Evolutionary conservation across 495 filamentous ascomycete genomes (phyloP), one percentile per base, ranked within the genome.

Genomic region (Cairneyella variabilis): DNA sequence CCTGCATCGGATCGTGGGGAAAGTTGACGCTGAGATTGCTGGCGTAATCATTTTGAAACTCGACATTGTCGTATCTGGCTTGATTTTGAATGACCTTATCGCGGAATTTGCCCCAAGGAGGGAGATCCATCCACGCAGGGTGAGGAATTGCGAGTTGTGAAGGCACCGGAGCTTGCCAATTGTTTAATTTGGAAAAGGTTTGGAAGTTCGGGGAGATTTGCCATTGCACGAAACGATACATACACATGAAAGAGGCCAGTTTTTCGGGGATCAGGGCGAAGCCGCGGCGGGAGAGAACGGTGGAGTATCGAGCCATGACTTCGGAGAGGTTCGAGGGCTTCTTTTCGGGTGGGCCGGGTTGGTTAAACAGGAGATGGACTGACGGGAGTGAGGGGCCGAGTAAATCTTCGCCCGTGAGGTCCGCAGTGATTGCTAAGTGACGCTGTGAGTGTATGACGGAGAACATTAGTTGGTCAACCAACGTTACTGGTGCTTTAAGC

Each of bases 31-130:
- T 57, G 12, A 67, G 30, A 46, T 62, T 64, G 12, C 48, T 43
- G 23, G 52, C 59, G 42, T 66, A 62, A 27, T 60, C 46, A 23
- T 57, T 58, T 22, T 64, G 60, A 44, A 68, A 69, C 42, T 68
- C 61, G 5, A 42, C 32, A n/a, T 61, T 70, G 21, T 60, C 60
- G 54, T 69, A 70, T 21, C 48, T 26, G 22, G 43, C 59, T 34
- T 66, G 68, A 34, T 60, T 61, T 20, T 60, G 41, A 28, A 68
- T 67, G 55, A 72, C 50, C 43, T 58, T 61, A 22, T 63, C 67
- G 17, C 65, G 55, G 44, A 68, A 57, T 34, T 61, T 50, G 9
- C 55, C 53, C 62, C 59, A 65, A 10, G 65, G 58, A 23, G 64
- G 54, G 12, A 62, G 56, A 58, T 68, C 66, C 50, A 70, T 66